Evolutionary conservation across 106 monocot species (phyloP).

Genomic region (Dendrobium officinale): DNA sequence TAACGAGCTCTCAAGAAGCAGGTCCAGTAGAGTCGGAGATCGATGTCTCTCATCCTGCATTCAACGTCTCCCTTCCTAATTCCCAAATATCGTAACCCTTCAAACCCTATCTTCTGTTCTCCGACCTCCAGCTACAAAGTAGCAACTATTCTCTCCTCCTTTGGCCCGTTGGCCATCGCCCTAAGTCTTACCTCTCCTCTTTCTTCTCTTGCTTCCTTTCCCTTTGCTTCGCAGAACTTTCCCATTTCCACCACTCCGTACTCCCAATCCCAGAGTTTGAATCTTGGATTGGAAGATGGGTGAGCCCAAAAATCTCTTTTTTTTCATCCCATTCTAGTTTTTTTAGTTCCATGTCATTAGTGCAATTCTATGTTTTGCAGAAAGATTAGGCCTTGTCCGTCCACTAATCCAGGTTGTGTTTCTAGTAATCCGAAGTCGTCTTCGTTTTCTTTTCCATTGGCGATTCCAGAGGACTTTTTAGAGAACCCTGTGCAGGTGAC

Average conservation of each 20-base stretch:
- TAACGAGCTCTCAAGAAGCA: too few relatives aligned
- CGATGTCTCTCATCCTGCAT: neutral
- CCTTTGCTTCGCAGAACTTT: conserved; percentile 16
- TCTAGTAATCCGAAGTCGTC: conserved; percentile 83
- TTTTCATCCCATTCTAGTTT: neutral
- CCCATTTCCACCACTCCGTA: conserved; percentile 53
- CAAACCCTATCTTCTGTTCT: neutral
- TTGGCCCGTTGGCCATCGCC: conserved; percentile 51
- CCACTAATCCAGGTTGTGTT: conserved; percentile 68
- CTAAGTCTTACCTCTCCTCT: conserved; percentile 40
- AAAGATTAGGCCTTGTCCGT: conserved; percentile 86
- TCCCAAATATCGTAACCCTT: neutral
- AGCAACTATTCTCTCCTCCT: conserved; percentile 26
- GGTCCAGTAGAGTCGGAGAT: neutral
- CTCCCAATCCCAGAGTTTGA: conserved; percentile 52
- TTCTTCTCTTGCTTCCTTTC: conserved; percentile 36
- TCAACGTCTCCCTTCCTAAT: neutral
- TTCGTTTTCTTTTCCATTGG: conserved; percentile 72
- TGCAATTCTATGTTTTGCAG: conserved; percentile 25
- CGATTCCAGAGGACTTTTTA: conserved; percentile 37
- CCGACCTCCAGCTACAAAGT: conserved; percentile 1
- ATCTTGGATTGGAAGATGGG: conserved; percentile 76
- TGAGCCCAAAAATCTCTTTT: conserved; percentile 8
- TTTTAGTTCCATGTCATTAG: neutral
- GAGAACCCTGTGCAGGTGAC: conserved; percentile 49